Conservation (phyloP, 805 yeast genomes). For the Ogataea angusta region DNA sequence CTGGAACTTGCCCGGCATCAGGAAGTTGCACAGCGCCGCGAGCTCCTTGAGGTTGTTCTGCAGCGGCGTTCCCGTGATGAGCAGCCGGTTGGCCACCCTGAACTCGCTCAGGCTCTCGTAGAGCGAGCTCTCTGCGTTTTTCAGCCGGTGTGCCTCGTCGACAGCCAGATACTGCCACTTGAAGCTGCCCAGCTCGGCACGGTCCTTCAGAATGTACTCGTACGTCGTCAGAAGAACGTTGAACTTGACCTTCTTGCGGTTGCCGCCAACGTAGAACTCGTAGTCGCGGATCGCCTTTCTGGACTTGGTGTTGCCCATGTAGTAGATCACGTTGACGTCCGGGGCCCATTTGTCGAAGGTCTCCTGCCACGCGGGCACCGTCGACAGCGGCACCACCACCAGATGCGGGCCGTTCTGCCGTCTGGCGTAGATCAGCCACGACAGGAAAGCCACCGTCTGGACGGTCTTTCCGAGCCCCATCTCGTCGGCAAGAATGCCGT, state of each 20-base stretch:
- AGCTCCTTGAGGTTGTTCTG: constrained; percentile 94
- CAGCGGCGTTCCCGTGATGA: constrained; percentile 97
- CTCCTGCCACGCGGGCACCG: constrained; percentile 99
- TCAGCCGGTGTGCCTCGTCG: constrained; percentile 96
- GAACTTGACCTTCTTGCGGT: constrained; percentile 73
- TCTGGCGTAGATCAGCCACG: constrained; percentile 93
- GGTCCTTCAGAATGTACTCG: constrained; percentile 91
- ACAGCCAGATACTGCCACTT: constrained; percentile 97
- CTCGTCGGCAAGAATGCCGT: constrained; percentile 96
- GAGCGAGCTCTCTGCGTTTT: constrained; percentile 88
- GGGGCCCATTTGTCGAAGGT: constrained; percentile 98
- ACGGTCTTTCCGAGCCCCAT: constrained; percentile 99
- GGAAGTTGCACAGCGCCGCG: constrained; percentile 90
- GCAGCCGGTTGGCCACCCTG: constrained; percentile 75
- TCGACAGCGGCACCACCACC: constrained; percentile 93
- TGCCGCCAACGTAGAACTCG: constrained; percentile 69
- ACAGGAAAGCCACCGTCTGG: constrained; percentile 89
- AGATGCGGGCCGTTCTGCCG: constrained; percentile 97
- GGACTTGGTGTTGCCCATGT: constrained; percentile 87
- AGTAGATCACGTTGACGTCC: constrained; percentile 87
- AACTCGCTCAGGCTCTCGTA: constrained; percentile 85
- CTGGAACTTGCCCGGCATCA: constrained; percentile 90
- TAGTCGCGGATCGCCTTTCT: constrained; percentile 77
- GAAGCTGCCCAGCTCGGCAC: constrained; percentile 71
- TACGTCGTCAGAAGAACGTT: constrained; percentile 92